phyloP scores from a whole-genome alignment of 371 early-diverging fungal species.

The Mortierella sp. region DNA sequence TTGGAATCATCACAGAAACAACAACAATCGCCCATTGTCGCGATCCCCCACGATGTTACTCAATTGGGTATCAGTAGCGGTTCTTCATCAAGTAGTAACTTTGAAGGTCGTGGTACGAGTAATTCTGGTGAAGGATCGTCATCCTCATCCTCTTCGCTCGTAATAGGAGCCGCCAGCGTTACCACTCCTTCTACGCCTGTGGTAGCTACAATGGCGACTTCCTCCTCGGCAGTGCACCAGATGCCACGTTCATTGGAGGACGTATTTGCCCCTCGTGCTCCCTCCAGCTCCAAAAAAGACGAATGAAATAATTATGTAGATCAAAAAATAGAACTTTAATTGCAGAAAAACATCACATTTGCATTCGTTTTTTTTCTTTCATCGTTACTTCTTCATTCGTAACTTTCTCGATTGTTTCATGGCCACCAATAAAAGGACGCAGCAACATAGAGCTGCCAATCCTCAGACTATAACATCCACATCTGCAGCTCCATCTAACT shows the following conservation, averaged over 20 bases:
- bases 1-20: neutral
- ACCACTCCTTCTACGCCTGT: neutral
- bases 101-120: conserved; percentile 4
- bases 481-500: neutral
- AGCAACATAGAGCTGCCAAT: neutral
- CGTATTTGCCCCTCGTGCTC: conserved; percentile 48
- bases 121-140: conserved; percentile 7
- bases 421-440: conserved; percentile 13
- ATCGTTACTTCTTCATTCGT: neutral
- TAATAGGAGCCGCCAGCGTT: neutral
- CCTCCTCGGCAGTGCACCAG: conserved; percentile 21
- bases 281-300: conserved; percentile 16
- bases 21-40: conserved; percentile 2
- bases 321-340: neutral
- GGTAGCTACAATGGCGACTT: conserved; percentile 5
- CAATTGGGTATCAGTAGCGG: neutral
- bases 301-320: neutral
- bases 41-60: neutral
- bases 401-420: conserved; percentile 2
- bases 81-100: conserved; percentile 9
- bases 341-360: neutral
- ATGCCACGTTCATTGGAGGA: conserved; percentile 49
- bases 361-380: neutral
- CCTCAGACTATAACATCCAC: neutral
- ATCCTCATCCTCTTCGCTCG: conserved; percentile 10